Evolutionary conservation across 257 asterid species (phyloP).

Genomic region (Solanum verrucosum): DNA sequence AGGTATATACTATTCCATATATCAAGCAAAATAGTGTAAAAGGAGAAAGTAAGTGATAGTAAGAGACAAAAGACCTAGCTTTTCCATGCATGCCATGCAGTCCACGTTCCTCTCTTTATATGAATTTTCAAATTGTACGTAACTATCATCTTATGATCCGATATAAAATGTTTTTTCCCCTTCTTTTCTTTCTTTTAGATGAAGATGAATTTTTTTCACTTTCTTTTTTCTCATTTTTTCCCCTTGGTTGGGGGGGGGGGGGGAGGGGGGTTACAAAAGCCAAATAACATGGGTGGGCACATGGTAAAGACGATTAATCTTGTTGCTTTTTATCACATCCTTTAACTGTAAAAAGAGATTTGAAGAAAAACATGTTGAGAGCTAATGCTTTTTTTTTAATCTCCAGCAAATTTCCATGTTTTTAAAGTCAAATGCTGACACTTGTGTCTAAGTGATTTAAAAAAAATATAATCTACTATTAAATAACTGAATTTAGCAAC

Average conservation of each 20-base stretch:
- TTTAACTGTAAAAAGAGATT: constrained; percentile 51
- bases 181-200: neutral
- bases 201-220: neutral
- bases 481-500: neutral
- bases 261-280: neutral
- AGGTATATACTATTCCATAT: neutral
- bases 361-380: constrained; percentile 27
- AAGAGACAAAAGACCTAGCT: constrained; percentile 38
- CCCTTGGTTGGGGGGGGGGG: neutral
- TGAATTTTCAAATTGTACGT: neutral
- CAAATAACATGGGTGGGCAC: constrained; percentile 39
- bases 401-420: constrained; percentile 27
- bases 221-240: neutral
- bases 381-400: constrained; percentile 26
- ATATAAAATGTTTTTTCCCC: neutral
- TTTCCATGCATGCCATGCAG: constrained; percentile 61
- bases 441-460: neutral
- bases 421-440: constrained; percentile 43
- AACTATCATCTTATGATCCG: neutral
- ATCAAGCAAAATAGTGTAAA: neutral
- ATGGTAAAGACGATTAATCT: constrained; percentile 39
- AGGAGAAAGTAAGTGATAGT: constrained; percentile 9
- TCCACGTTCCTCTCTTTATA: constrained; percentile 32
- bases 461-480: too few species aligned
- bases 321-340: constrained; percentile 56